These are phyloP conservation scores for Wallacemonas sp. DNA, from an alignment of 208 protist genomes.

Conservation along the genomic window DNA sequence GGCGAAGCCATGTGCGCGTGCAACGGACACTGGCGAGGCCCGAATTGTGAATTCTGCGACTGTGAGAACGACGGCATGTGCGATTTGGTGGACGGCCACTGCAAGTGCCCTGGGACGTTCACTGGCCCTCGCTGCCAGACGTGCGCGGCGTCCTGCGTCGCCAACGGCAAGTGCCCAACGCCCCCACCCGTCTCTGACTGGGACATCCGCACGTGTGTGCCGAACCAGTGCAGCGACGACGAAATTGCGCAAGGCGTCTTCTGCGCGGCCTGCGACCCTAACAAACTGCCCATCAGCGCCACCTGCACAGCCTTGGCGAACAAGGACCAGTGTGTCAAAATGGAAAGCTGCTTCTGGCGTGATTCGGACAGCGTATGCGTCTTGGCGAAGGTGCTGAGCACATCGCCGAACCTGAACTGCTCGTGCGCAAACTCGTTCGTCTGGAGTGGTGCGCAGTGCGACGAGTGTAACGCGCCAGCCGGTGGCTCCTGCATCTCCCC, in stretches of 20 bases:
- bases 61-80: slow-evolving; percentile 55
- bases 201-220: slow-evolving; percentile 45
- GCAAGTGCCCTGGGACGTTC: slow-evolving; percentile 37
- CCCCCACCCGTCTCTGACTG: slow-evolving; percentile 5
- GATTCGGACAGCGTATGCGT: background rate
- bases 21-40: slow-evolving; percentile 42
- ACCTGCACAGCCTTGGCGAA: no score
- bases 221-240: slow-evolving; percentile 19
- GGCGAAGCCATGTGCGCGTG: slow-evolving; percentile 35
- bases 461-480: slow-evolving; percentile 21
- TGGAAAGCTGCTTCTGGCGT: slow-evolving; percentile 40
- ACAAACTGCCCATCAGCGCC: background rate
- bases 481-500: slow-evolving; percentile 26
- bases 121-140: slow-evolving; percentile 40
- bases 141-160: slow-evolving; percentile 31
- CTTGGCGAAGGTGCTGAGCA: background rate
- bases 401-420: background rate
- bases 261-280: slow-evolving; percentile 17
- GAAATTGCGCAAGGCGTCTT: slow-evolving; percentile 10
- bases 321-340: no score
- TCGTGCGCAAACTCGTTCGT: slow-evolving; percentile 22
- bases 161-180: slow-evolving; percentile 28
- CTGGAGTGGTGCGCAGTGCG: slow-evolving; percentile 25
- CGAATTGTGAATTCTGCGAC: slow-evolving; percentile 44
- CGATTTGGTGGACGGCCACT: slow-evolving; percentile 23